Evolutionary conservation across 2,329 filamentous ascomycete species (phyloP).

Genomic region (Trichoderma citrinoviride): DNA sequence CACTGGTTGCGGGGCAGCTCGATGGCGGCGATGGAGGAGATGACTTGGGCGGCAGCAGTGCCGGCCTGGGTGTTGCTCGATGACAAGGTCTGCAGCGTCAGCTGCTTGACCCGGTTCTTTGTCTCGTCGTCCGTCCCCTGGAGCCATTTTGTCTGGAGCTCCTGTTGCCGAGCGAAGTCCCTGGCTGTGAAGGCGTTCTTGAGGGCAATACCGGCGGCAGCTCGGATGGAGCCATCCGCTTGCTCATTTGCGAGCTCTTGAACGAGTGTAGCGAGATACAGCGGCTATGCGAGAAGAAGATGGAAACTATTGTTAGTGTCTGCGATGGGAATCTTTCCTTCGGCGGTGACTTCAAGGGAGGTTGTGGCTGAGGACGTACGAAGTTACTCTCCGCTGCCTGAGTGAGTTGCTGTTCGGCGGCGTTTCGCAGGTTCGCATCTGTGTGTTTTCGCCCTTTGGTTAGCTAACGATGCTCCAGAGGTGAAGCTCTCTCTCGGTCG

Average conservation of each 20-base stretch:
- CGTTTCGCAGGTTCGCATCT: constrained; percentile 88
- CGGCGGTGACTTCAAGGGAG: not conserved
- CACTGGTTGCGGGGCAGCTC: constrained; percentile 92
- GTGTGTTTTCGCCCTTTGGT: constrained; percentile 31
- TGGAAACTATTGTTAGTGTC: constrained; percentile 28
- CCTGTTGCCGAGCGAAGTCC: constrained; percentile 81
- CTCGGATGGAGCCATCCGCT: constrained; percentile 78
- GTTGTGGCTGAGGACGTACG: constrained; percentile 52
- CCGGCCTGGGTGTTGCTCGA: constrained; percentile 81
- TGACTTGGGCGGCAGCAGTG: constrained; percentile 88
- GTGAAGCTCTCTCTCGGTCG: not conserved
- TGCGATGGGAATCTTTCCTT: constrained; percentile 4
- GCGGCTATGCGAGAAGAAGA: constrained; percentile 57
- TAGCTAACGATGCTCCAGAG: constrained; percentile 30
- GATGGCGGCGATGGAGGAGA: constrained; percentile 90
- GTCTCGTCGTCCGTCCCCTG: constrained; percentile 75
- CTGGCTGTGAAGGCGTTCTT: constrained; percentile 98
- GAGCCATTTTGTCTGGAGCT: constrained; percentile 92
- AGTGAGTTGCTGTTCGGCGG: constrained; percentile 89
- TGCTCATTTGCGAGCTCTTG: constrained; percentile 91
- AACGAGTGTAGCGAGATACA: constrained; percentile 89
- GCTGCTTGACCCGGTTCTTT: constrained; percentile 83
- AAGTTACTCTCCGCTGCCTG: constrained; percentile 95
- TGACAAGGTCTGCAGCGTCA: constrained; percentile 82
- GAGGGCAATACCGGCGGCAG: constrained; percentile 90